Evolutionary conservation across 345 rosid species (phyloP), one percentile per base, ranked within the genome.

Genomic region (Draba incana): DNA sequence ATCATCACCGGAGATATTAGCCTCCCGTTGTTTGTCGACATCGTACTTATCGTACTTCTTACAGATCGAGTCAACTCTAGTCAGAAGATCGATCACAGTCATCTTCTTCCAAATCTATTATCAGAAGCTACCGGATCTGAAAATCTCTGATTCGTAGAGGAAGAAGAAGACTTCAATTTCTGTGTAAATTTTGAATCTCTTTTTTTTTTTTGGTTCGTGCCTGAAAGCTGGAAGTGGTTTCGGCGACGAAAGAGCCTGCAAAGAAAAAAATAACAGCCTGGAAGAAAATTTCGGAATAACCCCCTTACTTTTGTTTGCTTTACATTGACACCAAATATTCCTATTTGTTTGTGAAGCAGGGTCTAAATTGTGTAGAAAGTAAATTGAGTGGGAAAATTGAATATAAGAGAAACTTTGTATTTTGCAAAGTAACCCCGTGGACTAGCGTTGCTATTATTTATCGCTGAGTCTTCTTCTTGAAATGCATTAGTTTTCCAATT

Each of bases 51-150:
- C 99, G 79, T 87, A 94, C 80, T 86, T 94, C 72, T 89, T 77
- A 84, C 98, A 92, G 88, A 94, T 94, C 84, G 90, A 69, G 66
- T 94, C 98, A 35, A 92, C 98, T 77, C 96, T 82, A 42, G 97
- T 89, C 53, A 92, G 79, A 30, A 94, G 79, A 81, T 94, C 99
- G 88, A 92, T 92, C 55, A 94, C 99, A 67, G 92, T 94, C 99
- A 92, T 90, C 56, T 71, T 84, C 70, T 24, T 42, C 65, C 20
- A 24, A 58, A 31, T 57, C 52, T 23, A 13, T 23, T 6, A 51
- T 46, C 15, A 27, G 58, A 11, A 62, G 24, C 65, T 62, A 31
- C 42, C 59, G 37, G 75, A 75, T 75, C 75, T 69, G 41, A 12
- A 4, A 20, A 62, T 56, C 66, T 68, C 70, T 38, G 69, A 68